Evolutionary conservation across 305 asterid species (phyloP).

Genomic region (Andrographis paniculata): DNA sequence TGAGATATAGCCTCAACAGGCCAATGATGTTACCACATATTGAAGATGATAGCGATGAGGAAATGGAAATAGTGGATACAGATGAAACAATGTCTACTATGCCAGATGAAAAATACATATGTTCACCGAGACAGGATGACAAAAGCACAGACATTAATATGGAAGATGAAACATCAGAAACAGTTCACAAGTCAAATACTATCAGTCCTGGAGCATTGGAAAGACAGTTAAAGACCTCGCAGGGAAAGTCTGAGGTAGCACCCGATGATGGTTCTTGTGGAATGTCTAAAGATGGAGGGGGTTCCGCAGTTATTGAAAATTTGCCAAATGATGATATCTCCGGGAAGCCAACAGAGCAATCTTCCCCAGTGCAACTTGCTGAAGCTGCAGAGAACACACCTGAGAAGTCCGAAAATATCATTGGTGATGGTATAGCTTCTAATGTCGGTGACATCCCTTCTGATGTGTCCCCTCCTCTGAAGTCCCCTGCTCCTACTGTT

Average conservation of each 20-base stretch:
- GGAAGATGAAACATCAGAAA: conserved; percentile 55
- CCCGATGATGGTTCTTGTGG: conserved; percentile 22
- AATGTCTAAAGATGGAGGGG: conserved; percentile 23
- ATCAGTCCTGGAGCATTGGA: conserved; percentile 13
- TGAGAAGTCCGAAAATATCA: conserved; percentile 29
- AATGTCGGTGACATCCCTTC: conserved; percentile 28
- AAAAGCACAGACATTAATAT: conserved; percentile 64
- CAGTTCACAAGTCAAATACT: conserved; percentile 25
- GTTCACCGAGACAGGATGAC: conserved; percentile 25
- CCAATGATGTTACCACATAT: conserved; percentile 62
- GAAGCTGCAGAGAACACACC: conserved; percentile 27
- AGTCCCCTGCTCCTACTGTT: conserved; percentile 79
- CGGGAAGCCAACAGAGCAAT: conserved; percentile 18
- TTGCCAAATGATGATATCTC: conserved; percentile 22
- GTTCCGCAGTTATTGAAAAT: conserved; percentile 21
- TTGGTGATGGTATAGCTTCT: conserved; percentile 29
- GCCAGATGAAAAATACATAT: conserved; percentile 21
- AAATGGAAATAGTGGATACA: conserved; percentile 88
- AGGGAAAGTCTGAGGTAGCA: conserved; percentile 18
- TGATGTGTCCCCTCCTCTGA: conserved; percentile 41
- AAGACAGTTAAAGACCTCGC: conserved; percentile 11
- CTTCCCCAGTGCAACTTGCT: conserved; percentile 23
- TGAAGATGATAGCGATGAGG: conserved; percentile 87
- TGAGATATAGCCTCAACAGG: conserved; percentile 85
- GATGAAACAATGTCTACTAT: conserved; percentile 31